These are phyloP conservation scores for Hymenoscyphus infarciens DNA, from an alignment of 2,329 filamentous ascomycete species.

Conservation along the genomic window DNA sequence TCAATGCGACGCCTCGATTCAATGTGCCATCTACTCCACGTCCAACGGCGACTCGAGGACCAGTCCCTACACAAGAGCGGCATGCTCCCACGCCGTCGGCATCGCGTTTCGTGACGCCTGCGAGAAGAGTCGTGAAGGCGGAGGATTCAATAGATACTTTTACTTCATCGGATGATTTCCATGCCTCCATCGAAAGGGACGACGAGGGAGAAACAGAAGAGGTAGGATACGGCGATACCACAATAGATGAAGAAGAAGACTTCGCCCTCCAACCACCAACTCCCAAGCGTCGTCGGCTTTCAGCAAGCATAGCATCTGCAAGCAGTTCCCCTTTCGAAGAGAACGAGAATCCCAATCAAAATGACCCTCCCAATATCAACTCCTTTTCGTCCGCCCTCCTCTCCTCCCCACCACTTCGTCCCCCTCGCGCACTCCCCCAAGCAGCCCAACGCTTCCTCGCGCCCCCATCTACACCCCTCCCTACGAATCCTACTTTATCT, in stretches of 20 bases:
- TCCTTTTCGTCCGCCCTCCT: conserved; percentile 27
- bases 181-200: conserved; percentile 30
- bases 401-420: conserved; percentile 27
- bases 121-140: conserved; percentile 15
- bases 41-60: conserved; percentile 25
- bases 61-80: conserved; percentile 20
- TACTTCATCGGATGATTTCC: conserved; percentile 25
- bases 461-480: conserved; percentile 22
- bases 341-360: conserved; percentile 13
- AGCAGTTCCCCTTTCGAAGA: conserved; percentile 17
- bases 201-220: conserved; percentile 20
- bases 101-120: conserved; percentile 31
- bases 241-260: conserved; percentile 15
- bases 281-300: conserved; percentile 32
- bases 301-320: conserved; percentile 21
- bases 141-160: conserved; percentile 28
- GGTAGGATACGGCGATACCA: neutral
- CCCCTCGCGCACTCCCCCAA: conserved; percentile 18
- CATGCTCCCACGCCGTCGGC: conserved; percentile 20
- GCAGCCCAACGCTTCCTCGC: conserved; percentile 32
- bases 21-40: conserved; percentile 32
- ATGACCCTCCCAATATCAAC: conserved; percentile 14
- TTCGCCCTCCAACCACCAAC: conserved; percentile 22
- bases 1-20: conserved; percentile 36
- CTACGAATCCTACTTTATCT: neutral